Conservation (phyloP, 1,139 yeast species). For the Yamadazyma aaseri region DNA sequence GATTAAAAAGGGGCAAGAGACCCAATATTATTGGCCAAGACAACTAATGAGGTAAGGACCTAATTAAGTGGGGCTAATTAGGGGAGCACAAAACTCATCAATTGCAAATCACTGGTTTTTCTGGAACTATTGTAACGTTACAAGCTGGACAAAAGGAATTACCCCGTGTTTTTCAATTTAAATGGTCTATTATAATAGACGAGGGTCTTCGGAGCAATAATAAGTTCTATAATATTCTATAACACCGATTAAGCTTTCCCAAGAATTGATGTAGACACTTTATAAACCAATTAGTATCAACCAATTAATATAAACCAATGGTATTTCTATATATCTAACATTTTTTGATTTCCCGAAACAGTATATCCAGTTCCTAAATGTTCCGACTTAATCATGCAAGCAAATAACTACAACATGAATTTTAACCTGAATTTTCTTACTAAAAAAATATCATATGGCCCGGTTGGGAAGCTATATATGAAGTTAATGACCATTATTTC, state of each 20-base stretch:
- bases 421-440: too few species aligned
- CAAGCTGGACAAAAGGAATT: constrained; percentile 2
- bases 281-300: neutral
- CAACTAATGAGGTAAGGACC: too few species aligned
- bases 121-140: constrained; percentile 2
- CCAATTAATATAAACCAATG: neutral
- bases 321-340: neutral
- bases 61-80: neutral
- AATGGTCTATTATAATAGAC: too few species aligned
- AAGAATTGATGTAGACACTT: neutral
- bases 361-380: constrained; percentile 1
- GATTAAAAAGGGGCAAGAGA: neutral
- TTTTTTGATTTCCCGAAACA: neutral
- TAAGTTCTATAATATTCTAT: neutral
- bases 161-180: constrained; percentile 3
- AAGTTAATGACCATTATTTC: too few species aligned
- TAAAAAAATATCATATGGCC: too few species aligned
- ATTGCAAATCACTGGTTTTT: neutral
- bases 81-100: neutral
- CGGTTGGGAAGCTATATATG: too few species aligned
- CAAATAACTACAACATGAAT: too few species aligned
- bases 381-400: constrained; percentile 4
- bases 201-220: too few species aligned
- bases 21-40: neutral
- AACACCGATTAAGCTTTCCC: neutral